phyloP scores from a whole-genome alignment of 371 early-diverging fungal species.

The Cokeromyces recurvatus region DNA sequence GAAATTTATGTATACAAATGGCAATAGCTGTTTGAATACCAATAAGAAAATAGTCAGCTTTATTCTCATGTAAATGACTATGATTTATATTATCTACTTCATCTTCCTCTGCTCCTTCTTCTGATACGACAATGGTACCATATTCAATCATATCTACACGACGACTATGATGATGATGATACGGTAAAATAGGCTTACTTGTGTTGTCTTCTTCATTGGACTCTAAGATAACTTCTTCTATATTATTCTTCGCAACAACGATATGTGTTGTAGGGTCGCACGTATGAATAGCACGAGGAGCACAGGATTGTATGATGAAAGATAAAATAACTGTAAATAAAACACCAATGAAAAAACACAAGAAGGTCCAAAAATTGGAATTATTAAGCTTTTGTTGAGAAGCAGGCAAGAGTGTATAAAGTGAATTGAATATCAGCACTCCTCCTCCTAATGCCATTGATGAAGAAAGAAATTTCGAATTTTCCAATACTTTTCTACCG shows the following conservation, averaged over 20 bases:
- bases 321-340: slow-evolving; percentile 10
- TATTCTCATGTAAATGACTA: too few species aligned
- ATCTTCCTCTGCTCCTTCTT: too few species aligned
- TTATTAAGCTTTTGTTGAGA: slow-evolving; percentile 12
- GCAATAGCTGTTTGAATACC: slow-evolving; percentile 71
- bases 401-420: slow-evolving; percentile 24
- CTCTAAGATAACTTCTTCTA: not conserved
- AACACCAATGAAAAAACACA: slow-evolving; percentile 21
- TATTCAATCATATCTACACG: slow-evolving; percentile 1
- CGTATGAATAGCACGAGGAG: slow-evolving; percentile 23
- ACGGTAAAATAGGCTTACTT: not conserved
- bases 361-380: slow-evolving; percentile 6
- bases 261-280: slow-evolving; percentile 8
- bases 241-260: not conserved
- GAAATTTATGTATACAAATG: slow-evolving; percentile 69
- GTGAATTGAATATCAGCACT: slow-evolving; percentile 21
- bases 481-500: slow-evolving; percentile 6
- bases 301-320: slow-evolving; percentile 9
- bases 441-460: slow-evolving; percentile 27
- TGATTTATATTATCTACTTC: not conserved
- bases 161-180: not conserved
- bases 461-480: slow-evolving; percentile 14
- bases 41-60: slow-evolving; percentile 27
- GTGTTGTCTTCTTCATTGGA: too few species aligned
- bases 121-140: not conserved